phyloP scores from a whole-genome alignment of 164 flowering plant genomes.

The Stephania japonica region DNA sequence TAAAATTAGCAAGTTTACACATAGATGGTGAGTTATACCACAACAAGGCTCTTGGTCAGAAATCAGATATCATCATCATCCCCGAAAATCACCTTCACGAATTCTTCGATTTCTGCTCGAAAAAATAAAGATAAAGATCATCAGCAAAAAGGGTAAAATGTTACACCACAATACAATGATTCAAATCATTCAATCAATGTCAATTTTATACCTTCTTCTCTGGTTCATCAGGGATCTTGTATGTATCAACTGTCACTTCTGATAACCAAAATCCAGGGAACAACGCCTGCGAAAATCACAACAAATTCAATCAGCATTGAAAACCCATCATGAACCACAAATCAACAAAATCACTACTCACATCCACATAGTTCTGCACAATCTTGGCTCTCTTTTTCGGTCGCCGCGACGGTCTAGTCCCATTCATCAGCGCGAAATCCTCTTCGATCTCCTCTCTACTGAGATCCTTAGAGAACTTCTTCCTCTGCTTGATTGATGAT shows the following conservation, averaged over 20 bases:
- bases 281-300: slow-evolving; percentile 27
- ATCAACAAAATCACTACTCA: slow-evolving; percentile 23
- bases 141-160: background rate
- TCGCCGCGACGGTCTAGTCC: slow-evolving; percentile 53
- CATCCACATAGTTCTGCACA: slow-evolving; percentile 59
- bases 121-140: background rate
- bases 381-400: slow-evolving; percentile 58
- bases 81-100: background rate
- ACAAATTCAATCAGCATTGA: slow-evolving; percentile 1
- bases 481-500: slow-evolving; percentile 29
- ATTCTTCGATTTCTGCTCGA: slow-evolving; percentile 20
- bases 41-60: slow-evolving; percentile 12
- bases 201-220: slow-evolving; percentile 27
- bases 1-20: slow-evolving; percentile 1
- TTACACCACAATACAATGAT: background rate
- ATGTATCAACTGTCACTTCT: slow-evolving; percentile 39
- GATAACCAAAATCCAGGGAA: slow-evolving; percentile 56
- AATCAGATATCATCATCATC: slow-evolving; percentile 3
- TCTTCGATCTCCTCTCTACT: slow-evolving; percentile 56
- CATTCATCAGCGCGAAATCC: slow-evolving; percentile 48
- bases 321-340: background rate
- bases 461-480: slow-evolving; percentile 43
- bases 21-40: slow-evolving; percentile 8
- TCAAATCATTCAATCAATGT: background rate
- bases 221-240: slow-evolving; percentile 39